phyloP scores from a whole-genome alignment of 2,329 filamentous ascomycete species.

The Aplosporella prunicola region DNA sequence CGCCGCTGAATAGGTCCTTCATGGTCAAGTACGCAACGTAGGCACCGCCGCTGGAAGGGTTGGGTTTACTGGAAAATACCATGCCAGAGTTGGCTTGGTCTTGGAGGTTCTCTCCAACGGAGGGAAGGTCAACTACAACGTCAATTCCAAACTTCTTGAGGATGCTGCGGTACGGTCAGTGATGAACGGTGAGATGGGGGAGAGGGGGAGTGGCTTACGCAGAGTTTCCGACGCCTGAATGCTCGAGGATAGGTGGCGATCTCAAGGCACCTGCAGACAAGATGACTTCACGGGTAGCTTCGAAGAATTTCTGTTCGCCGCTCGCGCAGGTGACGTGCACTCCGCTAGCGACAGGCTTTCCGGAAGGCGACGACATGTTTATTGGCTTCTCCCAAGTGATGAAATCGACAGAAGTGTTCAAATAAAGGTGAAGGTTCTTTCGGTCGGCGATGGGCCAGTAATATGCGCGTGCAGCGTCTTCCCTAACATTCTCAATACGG shows the following conservation, averaged over 20 bases:
- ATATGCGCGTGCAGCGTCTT: conserved; percentile 35
- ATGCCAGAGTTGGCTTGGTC: conserved; percentile 23
- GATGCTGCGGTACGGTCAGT: conserved; percentile 10
- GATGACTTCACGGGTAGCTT: conserved; percentile 24
- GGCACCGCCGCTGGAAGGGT: conserved; percentile 27
- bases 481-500: conserved; percentile 24
- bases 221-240: conserved; percentile 15
- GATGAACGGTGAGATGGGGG: not conserved
- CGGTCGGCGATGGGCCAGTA: conserved; percentile 33
- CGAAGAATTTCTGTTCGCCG: no score
- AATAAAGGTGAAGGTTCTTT: conserved; percentile 35
- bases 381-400: conserved; percentile 38
- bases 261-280: conserved; percentile 13
- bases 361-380: no score
- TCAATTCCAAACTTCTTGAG: conserved; percentile 14
- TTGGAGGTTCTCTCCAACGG: conserved; percentile 26
- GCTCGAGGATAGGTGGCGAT: conserved; percentile 13
- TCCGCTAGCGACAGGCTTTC: conserved; percentile 26
- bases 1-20: conserved; percentile 27
- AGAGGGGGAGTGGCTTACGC: not conserved
- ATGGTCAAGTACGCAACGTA: conserved; percentile 29
- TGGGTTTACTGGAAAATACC: conserved; percentile 12
- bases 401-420: conserved; percentile 35
- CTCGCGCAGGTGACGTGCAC: no score
- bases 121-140: conserved; percentile 15